These are phyloP conservation scores for Ajuga chamaepitys DNA, from an alignment of 257 asterid genomes.

Conservation along the genomic window DNA sequence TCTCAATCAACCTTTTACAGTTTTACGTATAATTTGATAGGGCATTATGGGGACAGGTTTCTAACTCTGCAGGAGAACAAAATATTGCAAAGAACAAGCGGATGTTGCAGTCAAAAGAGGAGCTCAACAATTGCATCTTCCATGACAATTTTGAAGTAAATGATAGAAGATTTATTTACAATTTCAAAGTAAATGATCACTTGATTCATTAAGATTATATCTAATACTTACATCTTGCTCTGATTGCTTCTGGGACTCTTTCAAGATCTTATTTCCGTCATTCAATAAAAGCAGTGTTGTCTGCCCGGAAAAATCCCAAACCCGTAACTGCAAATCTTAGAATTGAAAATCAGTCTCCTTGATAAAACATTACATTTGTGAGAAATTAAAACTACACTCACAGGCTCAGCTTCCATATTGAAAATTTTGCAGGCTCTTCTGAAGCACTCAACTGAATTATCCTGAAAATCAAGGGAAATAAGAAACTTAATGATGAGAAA, in stretches of 20 bases:
- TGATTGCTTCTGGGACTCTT: constrained; percentile 60
- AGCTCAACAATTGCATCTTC: constrained; percentile 4
- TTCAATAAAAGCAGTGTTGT: constrained; percentile 55
- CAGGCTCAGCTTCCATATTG: constrained; percentile 65
- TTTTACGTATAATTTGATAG: constrained; percentile 3
- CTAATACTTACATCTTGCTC: constrained; percentile 73
- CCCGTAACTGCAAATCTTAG: constrained; percentile 51
- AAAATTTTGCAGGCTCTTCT: constrained; percentile 91
- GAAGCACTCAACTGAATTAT: constrained; percentile 79
- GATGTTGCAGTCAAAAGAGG: neutral
- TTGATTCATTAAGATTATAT: constrained; percentile 8
- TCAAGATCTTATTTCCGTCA: constrained; percentile 52
- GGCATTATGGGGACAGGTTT: neutral
- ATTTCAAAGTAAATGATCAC: constrained; percentile 6
- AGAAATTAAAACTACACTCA: constrained; percentile 31
- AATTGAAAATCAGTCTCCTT: constrained; percentile 22
- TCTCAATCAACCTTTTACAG: neutral
- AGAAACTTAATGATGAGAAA: constrained; percentile 15
- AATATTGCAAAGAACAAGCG: constrained; percentile 5
- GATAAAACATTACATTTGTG: neutral
- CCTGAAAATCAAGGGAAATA: constrained; percentile 43
- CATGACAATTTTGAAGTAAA: neutral
- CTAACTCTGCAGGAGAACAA: constrained; percentile 1
- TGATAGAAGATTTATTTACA: constrained; percentile 5
- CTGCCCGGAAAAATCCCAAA: constrained; percentile 97